Conservation (phyloP, 139 green algal species). For the Gonium pectorale region DNA sequence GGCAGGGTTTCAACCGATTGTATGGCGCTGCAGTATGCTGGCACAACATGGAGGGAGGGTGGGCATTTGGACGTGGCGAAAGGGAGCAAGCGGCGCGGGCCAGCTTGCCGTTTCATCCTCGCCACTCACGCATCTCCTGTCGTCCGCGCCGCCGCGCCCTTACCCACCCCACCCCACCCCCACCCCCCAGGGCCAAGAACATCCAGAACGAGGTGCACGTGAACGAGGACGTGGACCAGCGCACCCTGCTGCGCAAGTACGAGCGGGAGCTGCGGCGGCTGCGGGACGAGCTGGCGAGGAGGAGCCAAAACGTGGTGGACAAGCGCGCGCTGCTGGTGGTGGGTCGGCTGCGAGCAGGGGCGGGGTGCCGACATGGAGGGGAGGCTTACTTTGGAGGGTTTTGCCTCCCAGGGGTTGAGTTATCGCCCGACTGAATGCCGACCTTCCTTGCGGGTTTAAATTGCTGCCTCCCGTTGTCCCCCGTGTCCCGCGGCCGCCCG, state of each 20-base stretch:
- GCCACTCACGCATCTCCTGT: no score
- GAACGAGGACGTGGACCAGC: slow-evolving; percentile 97
- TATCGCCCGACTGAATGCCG: no score
- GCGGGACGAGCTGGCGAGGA: slow-evolving; percentile 87
- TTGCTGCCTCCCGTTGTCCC: not conserved
- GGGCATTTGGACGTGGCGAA: no score
- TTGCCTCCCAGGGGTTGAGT: no score
- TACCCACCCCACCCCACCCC: no score
- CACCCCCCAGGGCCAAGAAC: slow-evolving; percentile 87
- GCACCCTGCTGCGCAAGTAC: slow-evolving; percentile 95
- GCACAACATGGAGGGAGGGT: no score
- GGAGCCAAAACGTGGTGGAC: slow-evolving; percentile 90
- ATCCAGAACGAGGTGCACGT: slow-evolving; percentile 94
- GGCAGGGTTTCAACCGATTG: no score
- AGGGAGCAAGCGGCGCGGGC: no score
- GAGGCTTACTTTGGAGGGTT: no score
- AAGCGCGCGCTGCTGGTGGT: slow-evolving; percentile 91
- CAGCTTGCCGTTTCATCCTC: no score
- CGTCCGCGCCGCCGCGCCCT: no score
- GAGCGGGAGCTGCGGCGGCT: slow-evolving; percentile 92
- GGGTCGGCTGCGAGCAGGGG: slow-evolving; percentile 6
- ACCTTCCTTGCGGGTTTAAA: not conserved
- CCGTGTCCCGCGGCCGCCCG: not conserved
- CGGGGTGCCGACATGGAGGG: not conserved
- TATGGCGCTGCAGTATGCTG: no score